Evolutionary conservation across 306 rosid species (phyloP).

Genomic region (Mimosa bimucronata): DNA sequence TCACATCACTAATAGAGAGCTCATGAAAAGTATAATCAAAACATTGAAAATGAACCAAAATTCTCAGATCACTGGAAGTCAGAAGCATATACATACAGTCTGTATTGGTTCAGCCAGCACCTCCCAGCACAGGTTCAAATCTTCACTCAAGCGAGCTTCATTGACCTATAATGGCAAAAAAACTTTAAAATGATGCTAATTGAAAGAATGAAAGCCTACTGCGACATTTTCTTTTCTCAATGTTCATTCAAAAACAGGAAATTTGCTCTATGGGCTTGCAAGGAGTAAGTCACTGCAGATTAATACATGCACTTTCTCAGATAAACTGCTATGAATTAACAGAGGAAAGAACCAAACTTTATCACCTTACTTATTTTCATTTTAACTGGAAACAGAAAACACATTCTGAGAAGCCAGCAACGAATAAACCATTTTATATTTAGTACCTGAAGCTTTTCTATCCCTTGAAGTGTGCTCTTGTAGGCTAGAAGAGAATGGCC

Average conservation of each 20-base stretch:
- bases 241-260: constrained; percentile 25
- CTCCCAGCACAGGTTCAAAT: constrained; percentile 89
- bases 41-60: constrained; percentile 13
- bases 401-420: constrained; percentile 10
- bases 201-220: background rate
- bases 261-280: constrained; percentile 12
- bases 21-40: background rate
- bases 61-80: constrained; percentile 3
- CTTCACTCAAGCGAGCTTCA: constrained; percentile 73
- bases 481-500: constrained; percentile 95
- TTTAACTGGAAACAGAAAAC: background rate
- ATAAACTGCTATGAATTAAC: constrained; percentile 20
- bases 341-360: constrained; percentile 19
- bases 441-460: constrained; percentile 82
- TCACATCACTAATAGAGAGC: background rate
- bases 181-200: constrained; percentile 15
- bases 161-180: constrained; percentile 61
- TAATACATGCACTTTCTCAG: constrained; percentile 6
- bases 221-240: background rate
- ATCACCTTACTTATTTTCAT: constrained; percentile 14
- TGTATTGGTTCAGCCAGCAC: constrained; percentile 98
- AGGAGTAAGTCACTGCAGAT: constrained; percentile 26
- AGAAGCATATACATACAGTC: constrained; percentile 60
- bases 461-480: constrained; percentile 83
- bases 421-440: constrained; percentile 1